These are phyloP conservation scores for Penicillium sp. DNA, from an alignment of 2,329 filamentous ascomycete species.

Conservation along the genomic window DNA sequence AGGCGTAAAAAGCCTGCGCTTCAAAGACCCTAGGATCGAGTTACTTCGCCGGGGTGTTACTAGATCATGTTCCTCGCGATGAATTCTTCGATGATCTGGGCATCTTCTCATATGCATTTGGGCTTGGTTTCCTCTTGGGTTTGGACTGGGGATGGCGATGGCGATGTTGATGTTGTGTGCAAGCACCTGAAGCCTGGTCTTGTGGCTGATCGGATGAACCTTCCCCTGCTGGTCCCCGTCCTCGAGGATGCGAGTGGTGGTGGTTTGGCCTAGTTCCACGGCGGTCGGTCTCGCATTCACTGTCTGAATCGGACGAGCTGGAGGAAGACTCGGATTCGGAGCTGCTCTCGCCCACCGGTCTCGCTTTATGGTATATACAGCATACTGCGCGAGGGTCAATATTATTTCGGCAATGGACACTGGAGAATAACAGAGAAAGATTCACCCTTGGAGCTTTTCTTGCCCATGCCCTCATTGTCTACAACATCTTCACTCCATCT, in stretches of 20 bases:
- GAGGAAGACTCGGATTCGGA: constrained; percentile 53
- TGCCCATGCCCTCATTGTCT: constrained; percentile 91
- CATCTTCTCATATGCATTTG: constrained; percentile 51
- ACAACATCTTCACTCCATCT: constrained; percentile 92
- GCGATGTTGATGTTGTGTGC: constrained; percentile 11
- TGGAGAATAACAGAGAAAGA: neutral
- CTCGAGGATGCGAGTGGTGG: constrained; percentile 20
- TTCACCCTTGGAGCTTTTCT: constrained; percentile 89
- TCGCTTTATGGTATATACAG: constrained; percentile 94
- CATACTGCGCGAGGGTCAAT: constrained; percentile 64
- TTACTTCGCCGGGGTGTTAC: neutral
- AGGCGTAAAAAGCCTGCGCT: neutral
- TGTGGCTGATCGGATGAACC: constrained; percentile 17
- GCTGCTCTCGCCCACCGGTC: constrained; percentile 78
- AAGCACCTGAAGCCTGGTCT: constrained; percentile 19
- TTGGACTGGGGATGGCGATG: constrained; percentile 13
- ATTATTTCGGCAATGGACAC: neutral
- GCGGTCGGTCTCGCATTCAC: constrained; percentile 37
- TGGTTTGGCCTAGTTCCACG: constrained; percentile 7
- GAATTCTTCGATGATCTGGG: constrained; percentile 32
- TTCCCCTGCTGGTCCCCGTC: constrained; percentile 15
- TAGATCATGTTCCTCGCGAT: constrained; percentile 10
- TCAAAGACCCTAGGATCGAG: neutral
- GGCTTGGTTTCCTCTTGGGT: constrained; percentile 38
- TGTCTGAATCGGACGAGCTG: constrained; percentile 54